These are phyloP conservation scores for Paramarasmius palmivorus DNA, from an alignment of 1,284 basidiomycete genomes.

Conservation along the genomic window DNA sequence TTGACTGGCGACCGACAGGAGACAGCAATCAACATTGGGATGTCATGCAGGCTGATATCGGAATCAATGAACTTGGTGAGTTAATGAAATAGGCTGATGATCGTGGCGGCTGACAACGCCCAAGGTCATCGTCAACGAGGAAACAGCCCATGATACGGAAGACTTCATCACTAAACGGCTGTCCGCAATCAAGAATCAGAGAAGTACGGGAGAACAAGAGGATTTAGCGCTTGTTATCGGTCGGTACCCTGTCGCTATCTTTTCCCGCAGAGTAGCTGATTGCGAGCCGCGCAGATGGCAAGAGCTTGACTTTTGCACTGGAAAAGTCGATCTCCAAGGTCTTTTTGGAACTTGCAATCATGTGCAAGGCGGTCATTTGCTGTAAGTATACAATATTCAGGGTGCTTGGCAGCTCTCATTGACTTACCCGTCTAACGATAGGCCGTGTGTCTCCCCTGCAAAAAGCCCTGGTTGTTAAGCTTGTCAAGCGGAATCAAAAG, in stretches of 20 bases:
- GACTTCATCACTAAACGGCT: slow-evolving; percentile 89
- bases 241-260: slow-evolving; percentile 32
- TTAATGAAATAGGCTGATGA: slow-evolving; percentile 8
- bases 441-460: slow-evolving; percentile 97
- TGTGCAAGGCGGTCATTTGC: slow-evolving; percentile 98
- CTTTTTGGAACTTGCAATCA: slow-evolving; percentile 94
- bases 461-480: slow-evolving; percentile 97
- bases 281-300: slow-evolving; percentile 73
- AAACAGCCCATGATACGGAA: slow-evolving; percentile 78
- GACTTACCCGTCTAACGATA: slow-evolving; percentile 27
- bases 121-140: slow-evolving; percentile 94
- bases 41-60: slow-evolving; percentile 95
- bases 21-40: slow-evolving; percentile 98
- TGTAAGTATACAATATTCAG: slow-evolving; percentile 55
- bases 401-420: slow-evolving; percentile 1
- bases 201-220: slow-evolving; percentile 88
- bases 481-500: slow-evolving; percentile 96
- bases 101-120: not conserved
- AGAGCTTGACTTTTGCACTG: slow-evolving; percentile 89
- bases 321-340: slow-evolving; percentile 89
- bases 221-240: slow-evolving; percentile 96
- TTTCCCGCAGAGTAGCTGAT: not conserved
- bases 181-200: slow-evolving; percentile 90
- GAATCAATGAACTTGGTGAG: slow-evolving; percentile 97
- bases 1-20: slow-evolving; percentile 98